These are phyloP conservation scores for Peniophora sp. DNA, from an alignment of 1,284 basidiomycete genomes.

Conservation along the genomic window DNA sequence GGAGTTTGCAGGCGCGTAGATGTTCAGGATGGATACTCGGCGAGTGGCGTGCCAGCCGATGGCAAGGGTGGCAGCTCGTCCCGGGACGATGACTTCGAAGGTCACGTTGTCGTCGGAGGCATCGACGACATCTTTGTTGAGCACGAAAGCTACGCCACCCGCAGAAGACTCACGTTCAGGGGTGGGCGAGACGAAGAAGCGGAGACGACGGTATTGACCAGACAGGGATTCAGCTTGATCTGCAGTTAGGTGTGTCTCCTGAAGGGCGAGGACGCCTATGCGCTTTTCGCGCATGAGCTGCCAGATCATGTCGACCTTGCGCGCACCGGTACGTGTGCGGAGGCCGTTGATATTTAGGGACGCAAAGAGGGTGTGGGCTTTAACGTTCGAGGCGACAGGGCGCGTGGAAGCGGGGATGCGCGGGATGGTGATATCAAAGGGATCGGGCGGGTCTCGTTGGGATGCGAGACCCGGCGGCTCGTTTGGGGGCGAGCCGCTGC, in stretches of 20 bases:
- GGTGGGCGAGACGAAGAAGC: constrained; percentile 6
- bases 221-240: constrained; percentile 5
- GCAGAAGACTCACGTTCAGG: background rate
- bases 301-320: constrained; percentile 18
- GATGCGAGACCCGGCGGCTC: background rate
- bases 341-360: background rate
- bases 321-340: background rate
- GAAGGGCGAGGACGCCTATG: constrained; percentile 17
- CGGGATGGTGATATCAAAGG: background rate
- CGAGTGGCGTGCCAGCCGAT: constrained; percentile 11
- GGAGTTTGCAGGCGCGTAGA: constrained; percentile 29
- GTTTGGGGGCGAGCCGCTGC: background rate
- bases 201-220: constrained; percentile 6
- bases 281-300: constrained; percentile 11
- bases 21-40: constrained; percentile 16
- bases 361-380: background rate
- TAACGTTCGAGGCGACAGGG: background rate
- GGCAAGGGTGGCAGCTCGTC: constrained; percentile 19
- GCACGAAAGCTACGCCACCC: constrained; percentile 24
- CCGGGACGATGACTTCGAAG: constrained; percentile 18
- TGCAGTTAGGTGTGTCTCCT: constrained; percentile 20
- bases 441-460: background rate
- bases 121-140: constrained; percentile 22
- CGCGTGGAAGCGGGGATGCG: background rate
- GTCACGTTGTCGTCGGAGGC: constrained; percentile 2